Evolutionary conservation across 768 basidiomycete species (phyloP), one percentile per base, ranked within the genome.

Genomic region (Myochromella boudieri): DNA sequence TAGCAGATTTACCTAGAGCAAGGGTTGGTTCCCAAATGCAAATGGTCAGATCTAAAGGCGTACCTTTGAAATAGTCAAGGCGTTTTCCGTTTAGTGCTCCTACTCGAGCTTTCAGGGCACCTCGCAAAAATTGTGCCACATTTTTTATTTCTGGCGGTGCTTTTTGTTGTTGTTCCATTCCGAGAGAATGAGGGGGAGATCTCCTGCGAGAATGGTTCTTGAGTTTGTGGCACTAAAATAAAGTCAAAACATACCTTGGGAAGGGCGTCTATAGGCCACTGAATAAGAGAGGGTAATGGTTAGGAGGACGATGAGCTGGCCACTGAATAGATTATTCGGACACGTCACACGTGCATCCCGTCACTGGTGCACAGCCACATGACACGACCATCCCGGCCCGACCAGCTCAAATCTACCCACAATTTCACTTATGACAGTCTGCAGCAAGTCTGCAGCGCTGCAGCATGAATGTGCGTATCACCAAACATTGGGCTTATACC

Each of bases 21-120:
- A 6, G 3, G 6, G 42, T 49, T 15, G 39, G 8, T 10, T 36
- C 22, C 29, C 26, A 4, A 8, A 37, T 25, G 21, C 17, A 39
- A 8, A 31, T 22, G 9, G 41, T 32, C 8, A 25, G 11, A 37
- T n/a, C 29, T 8, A 31, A 38, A 38, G 34, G 34, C 77, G 56
- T 42, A 94, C 95, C 97, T 75, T 94, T 99, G 77, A 98, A 99
- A 70, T 98, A 99, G 67, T 98, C 95, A 42, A 95, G 70, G 27
- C 95, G 85, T 68, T 95, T 97, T 18, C 95, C 95, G 57, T 91
- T 91, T 60, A 97, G 70, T 7, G 94, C 87, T 17, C 97, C 97
- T 8, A 87, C 85, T 53, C 91, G 79, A 44, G 85, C 79, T 73
- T 97, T 97, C 58, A 97, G 82, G 2, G 91, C 85, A 54, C 88